phyloP scores from a whole-genome alignment of 2,329 filamentous ascomycete species.

The Fusarium lateritium region DNA sequence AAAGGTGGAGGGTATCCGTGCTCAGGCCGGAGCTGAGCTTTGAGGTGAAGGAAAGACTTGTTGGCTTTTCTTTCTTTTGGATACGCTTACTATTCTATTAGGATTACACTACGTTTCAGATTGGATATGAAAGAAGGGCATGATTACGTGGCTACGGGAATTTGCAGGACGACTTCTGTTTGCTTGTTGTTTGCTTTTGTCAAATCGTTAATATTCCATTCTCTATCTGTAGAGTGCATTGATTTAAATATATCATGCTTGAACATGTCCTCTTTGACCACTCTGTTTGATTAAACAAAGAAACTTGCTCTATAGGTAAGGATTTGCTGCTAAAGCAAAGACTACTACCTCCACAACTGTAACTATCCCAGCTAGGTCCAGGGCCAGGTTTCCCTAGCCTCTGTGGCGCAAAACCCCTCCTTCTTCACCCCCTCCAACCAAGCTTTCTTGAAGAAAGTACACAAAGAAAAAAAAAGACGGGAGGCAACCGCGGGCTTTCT shows the following conservation, averaged over 20 bases:
- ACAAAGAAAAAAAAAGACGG: slow-evolving; percentile 41
- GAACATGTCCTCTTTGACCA: too few relatives aligned
- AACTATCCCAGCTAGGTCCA: neutral
- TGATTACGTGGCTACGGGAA: neutral
- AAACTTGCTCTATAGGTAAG: neutral
- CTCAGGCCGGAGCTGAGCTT: slow-evolving; percentile 33
- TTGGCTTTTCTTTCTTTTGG: neutral
- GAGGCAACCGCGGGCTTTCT: slow-evolving; percentile 31
- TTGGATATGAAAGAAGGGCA: neutral
- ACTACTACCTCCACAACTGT: neutral
- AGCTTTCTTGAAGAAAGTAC: slow-evolving; percentile 32
- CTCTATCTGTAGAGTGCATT: too few relatives aligned
- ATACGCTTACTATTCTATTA: neutral
- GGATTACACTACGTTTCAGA: neutral
- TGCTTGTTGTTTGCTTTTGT: neutral
- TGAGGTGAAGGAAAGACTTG: slow-evolving; percentile 15
- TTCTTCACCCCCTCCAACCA: slow-evolving; percentile 48
- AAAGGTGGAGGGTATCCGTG: slow-evolving; percentile 19
- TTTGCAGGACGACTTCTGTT: neutral
- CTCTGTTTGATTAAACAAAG: neutral
- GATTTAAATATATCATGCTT: neutral
- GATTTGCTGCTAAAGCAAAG: neutral
- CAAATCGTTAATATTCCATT: too few relatives aligned
- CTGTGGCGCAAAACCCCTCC: slow-evolving; percentile 43
- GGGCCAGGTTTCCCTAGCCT: slow-evolving; percentile 4